Base-by-base conservation (phyloP, 495 filamentous ascomycete species). In the Hypoxylon trugodes region DNA sequence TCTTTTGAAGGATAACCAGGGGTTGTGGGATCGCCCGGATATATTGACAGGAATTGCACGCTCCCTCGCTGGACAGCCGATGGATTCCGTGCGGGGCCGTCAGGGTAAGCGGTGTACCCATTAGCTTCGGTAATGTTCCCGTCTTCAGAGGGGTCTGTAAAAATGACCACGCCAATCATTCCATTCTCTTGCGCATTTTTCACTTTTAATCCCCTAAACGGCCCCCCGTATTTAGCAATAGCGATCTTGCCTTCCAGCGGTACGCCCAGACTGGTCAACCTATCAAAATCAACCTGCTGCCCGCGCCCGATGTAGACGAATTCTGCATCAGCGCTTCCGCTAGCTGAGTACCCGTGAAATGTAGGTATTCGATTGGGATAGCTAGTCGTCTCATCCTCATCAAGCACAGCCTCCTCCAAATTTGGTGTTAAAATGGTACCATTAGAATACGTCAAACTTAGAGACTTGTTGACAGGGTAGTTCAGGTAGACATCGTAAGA, bases 1-100 rank as follows among this genome's bases (percentile, higher is more conserved):
- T 90, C 88, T 64, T 89, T 89, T 0, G 92, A 94, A 28, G 93
- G 87, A 70, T 92, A 94, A n/a, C 93, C 93, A n/a, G 90, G 90
- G 0, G 93, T 97, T 1, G 93, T 96, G 68, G 81, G 81, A 53
- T 83, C 81, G 8, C 81, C 81, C 10, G 79, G 77, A 56, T 75
- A 77, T 25, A 65, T 75, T 8, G 85, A 92, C 47, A 96, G 74
- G 61, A 90, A 96, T 65, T 92, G 85, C 2, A 87, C 83, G 57
- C 89, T 93, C 7, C 93, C 93, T 63, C 93, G 79, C 72, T 97
- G 91, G 24, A 97, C 90, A 51, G 89, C 86, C 51, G 85, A 90
- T 2, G 90, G 90, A 56, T 96, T 84, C 57, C 93, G 78, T 0
- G 91, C 93, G 0, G 91, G 92, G 1, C 93, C 93, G 33, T 89